phyloP scores from a whole-genome alignment of 2,329 filamentous ascomycete species.

The Falciphora oryzae region DNA sequence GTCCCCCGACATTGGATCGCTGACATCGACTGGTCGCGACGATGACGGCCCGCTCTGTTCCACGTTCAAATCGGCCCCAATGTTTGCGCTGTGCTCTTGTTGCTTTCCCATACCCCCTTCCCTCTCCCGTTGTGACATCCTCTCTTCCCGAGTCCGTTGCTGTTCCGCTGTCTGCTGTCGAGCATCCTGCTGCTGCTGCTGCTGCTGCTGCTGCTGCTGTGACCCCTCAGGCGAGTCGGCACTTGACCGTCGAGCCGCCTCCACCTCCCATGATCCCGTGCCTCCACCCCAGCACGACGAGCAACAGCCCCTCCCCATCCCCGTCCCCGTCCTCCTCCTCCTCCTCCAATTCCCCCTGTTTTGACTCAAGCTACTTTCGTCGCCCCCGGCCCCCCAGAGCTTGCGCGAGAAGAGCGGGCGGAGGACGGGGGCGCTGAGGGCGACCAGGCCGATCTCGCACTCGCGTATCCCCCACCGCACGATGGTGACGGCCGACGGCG shows the following conservation, averaged over 20 bases:
- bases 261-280: neutral
- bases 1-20: neutral
- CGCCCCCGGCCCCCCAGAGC: neutral
- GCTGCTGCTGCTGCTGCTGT: neutral
- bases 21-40: neutral
- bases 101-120: no score
- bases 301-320: neutral
- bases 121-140: no score
- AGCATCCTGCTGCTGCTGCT: neutral
- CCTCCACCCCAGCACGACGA: neutral
- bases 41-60: neutral
- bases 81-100: no score
- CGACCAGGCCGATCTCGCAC: neutral
- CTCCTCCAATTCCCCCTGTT: no score
- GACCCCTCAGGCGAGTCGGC: no score
- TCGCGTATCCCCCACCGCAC: conserved; percentile 3
- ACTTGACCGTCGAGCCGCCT: neutral
- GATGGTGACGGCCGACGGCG: conserved; percentile 4
- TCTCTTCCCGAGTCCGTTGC: no score
- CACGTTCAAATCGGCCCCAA: neutral
- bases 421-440: conserved; percentile 1
- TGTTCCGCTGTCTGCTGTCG: neutral
- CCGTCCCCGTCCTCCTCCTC: no score
- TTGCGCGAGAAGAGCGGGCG: neutral
- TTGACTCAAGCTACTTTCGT: no score